Percentiles rank a stretch among this genome's conserved stretches.
These are phyloP conservation scores for Geranomyces michiganensis DNA, from an alignment of 192 early-diverging fungal genomes.

Conservation along the genomic window DNA sequence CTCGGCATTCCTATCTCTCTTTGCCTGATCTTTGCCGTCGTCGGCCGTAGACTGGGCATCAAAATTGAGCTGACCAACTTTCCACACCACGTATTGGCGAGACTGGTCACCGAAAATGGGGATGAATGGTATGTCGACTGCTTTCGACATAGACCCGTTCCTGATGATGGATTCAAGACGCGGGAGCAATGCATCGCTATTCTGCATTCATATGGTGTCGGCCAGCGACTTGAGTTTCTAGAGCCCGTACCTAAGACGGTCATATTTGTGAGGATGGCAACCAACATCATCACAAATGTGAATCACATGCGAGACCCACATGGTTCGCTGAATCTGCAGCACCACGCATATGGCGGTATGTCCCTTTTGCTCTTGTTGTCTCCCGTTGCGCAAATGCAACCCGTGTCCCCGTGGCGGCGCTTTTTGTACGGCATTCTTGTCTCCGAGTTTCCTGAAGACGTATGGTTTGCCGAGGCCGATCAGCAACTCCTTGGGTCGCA, in stretches of 20 bases:
- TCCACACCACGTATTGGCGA: conserved; percentile 24
- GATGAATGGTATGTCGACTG: conserved; percentile 21
- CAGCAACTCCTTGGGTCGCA: neutral
- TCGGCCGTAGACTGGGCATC: conserved; percentile 26
- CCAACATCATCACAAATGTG: conserved; percentile 20
- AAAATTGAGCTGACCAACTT: conserved; percentile 25
- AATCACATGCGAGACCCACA: neutral
- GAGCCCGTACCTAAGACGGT: neutral
- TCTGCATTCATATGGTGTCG: neutral
- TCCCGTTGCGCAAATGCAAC: neutral
- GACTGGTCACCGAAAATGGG: conserved; percentile 16
- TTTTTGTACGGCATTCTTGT: conserved; percentile 16
- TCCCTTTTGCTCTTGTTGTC: conserved; percentile 15
- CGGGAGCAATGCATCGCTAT: conserved; percentile 8
- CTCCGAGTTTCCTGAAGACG: conserved; percentile 26
- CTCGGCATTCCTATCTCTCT: conserved; percentile 21
- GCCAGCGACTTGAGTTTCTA: conserved; percentile 5
- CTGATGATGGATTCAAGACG: conserved; percentile 3
- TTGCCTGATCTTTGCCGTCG: conserved; percentile 13
- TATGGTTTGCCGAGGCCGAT: conserved; percentile 30
- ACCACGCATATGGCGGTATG: conserved; percentile 23
- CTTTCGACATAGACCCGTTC: neutral
- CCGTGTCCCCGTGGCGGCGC: conserved; percentile 1
- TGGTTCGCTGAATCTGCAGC: neutral
- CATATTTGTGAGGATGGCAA: conserved; percentile 23